Evolutionary conservation across 257 asterid genomes (phyloP).

Genomic region (Vinca minor): DNA sequence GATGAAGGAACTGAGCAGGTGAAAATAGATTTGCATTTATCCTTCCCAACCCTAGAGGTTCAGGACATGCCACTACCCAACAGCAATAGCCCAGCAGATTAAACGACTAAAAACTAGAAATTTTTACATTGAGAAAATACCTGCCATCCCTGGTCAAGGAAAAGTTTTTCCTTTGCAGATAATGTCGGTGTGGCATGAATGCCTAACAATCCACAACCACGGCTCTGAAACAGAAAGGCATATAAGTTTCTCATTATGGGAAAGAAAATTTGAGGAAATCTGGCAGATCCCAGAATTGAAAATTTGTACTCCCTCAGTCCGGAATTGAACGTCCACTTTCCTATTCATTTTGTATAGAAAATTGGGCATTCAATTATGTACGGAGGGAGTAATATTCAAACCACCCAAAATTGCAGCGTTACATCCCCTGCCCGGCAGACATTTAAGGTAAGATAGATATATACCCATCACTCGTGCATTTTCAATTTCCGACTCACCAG

Average conservation of each 20-base stretch:
- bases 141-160: slow-evolving; percentile 98
- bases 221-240: slow-evolving; percentile 47
- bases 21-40: no score
- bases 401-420: background rate
- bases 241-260: slow-evolving; percentile 5
- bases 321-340: no score
- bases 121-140: slow-evolving; percentile 27
- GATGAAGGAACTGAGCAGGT: background rate
- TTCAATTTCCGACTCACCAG: background rate
- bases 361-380: no score
- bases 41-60: background rate
- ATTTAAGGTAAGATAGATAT: background rate
- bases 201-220: slow-evolving; percentile 81
- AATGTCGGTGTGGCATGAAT: slow-evolving; percentile 83
- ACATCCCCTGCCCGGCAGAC: background rate
- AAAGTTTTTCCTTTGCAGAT: slow-evolving; percentile 78
- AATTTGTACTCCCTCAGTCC: no score
- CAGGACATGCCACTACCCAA: background rate
- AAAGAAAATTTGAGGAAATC: background rate
- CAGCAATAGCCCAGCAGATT: background rate
- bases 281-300: background rate
- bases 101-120: background rate
- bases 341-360: no score
- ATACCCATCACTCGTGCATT: background rate
- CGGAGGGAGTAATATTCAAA: background rate